A percentile compares a stretch with the other conserved stretches of the same genome.
Conservation (phyloP, 257 asterid species). For the Oldenlandia corymbosa region DNA sequence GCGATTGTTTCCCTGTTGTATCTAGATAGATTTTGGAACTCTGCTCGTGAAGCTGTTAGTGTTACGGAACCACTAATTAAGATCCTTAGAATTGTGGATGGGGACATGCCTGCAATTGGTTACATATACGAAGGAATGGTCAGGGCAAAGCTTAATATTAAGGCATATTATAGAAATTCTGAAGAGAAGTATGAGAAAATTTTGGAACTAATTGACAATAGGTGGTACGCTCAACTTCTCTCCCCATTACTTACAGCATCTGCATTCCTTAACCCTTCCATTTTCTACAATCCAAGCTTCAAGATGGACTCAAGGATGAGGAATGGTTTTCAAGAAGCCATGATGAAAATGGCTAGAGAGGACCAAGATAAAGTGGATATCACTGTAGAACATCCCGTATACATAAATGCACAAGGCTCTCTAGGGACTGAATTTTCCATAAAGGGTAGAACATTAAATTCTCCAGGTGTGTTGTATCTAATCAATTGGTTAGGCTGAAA, state of each 20-base stretch:
- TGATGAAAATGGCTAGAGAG: conserved; percentile 32
- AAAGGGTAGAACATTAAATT: conserved; percentile 37
- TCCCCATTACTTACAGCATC: conserved; percentile 38
- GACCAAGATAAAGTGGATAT: conserved; percentile 38
- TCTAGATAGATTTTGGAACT: conserved; percentile 33
- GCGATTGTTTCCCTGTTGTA: conserved; percentile 26
- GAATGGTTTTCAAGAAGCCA: conserved; percentile 46
- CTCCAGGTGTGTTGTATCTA: conserved; percentile 32
- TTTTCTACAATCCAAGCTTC: conserved; percentile 29
- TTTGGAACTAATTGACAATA: conserved; percentile 36
- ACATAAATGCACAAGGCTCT: conserved; percentile 43
- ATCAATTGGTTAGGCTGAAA: not conserved
- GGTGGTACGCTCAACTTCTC: conserved; percentile 38
- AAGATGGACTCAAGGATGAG: conserved; percentile 35
- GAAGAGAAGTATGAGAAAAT: conserved; percentile 33
- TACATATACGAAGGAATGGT: conserved; percentile 38
- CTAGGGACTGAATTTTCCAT: conserved; percentile 41
- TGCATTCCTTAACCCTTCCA: conserved; percentile 45
- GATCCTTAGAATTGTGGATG: conserved; percentile 35
- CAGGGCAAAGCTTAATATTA: conserved; percentile 34
- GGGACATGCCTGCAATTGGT: conserved; percentile 46
- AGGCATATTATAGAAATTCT: conserved; percentile 32
- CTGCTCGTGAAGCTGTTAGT: conserved; percentile 30
- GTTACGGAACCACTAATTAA: conserved; percentile 35
- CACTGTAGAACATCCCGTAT: conserved; percentile 34